Evolutionary conservation across 495 filamentous ascomycete genomes (phyloP).

Genomic region (Neurospora tetraspora): DNA sequence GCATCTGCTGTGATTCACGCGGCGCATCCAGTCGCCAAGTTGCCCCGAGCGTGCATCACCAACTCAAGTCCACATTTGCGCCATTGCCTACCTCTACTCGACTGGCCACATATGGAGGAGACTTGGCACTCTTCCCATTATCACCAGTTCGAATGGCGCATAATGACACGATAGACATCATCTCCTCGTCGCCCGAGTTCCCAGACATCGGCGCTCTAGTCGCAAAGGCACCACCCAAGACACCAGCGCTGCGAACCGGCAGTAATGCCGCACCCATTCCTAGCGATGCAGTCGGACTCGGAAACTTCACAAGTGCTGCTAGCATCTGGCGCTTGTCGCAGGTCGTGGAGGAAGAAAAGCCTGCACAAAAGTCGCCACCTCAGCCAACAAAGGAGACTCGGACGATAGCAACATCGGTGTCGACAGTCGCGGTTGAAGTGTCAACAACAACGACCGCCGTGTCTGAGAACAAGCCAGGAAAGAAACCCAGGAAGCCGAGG

Average conservation of each 20-base stretch:
- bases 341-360: not conserved
- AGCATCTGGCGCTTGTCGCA: constrained; percentile 17
- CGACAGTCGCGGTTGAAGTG: not conserved
- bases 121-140: constrained; percentile 15
- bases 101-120: not conserved
- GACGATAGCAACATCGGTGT: not conserved
- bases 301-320: constrained; percentile 33
- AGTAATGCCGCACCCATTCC: constrained; percentile 25
- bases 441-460: not conserved
- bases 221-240: constrained; percentile 18
- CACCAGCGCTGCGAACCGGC: constrained; percentile 20
- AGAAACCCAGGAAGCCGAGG: constrained; percentile 4
- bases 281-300: constrained; percentile 10
- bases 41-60: not conserved
- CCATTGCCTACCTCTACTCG: not conserved
- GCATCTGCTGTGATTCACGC: not conserved
- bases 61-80: not conserved
- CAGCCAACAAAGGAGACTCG: not conserved
- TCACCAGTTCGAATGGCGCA: constrained; percentile 23
- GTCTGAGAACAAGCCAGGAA: not conserved
- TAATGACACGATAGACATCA: constrained; percentile 19
- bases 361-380: not conserved
- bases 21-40: not conserved
- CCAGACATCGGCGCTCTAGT: constrained; percentile 33
- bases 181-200: constrained; percentile 38